These are phyloP conservation scores for Xylaria acuta DNA, from an alignment of 495 filamentous ascomycete genomes.

Conservation along the genomic window DNA sequence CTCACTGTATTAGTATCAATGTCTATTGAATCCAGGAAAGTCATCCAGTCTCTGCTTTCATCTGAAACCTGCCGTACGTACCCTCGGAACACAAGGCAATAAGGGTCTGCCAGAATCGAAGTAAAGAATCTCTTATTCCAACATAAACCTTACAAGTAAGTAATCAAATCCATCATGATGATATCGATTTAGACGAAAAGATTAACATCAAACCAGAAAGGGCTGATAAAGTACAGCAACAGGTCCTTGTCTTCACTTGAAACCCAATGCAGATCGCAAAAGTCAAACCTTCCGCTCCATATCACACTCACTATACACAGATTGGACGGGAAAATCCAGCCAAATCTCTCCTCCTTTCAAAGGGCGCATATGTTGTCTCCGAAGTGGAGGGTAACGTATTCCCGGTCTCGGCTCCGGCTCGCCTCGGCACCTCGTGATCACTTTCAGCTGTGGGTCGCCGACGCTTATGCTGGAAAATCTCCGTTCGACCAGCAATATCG, in stretches of 20 bases:
- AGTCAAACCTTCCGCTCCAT: not conserved
- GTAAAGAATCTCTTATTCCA: not conserved
- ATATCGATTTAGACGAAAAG: not conserved
- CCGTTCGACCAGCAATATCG: not conserved
- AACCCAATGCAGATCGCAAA: not conserved
- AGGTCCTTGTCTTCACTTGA: not conserved
- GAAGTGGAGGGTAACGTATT: not conserved
- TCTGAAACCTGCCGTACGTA: not conserved
- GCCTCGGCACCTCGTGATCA: conserved; percentile 2
- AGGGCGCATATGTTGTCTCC: not conserved
- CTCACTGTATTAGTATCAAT: not conserved
- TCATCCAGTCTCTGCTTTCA: not conserved
- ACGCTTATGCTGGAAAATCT: not conserved
- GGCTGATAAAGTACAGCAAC: not conserved
- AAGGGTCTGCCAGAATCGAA: not conserved
- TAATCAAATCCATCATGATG: not conserved
- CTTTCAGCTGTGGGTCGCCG: conserved; percentile 7
- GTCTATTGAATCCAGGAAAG: not conserved
- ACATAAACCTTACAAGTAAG: not conserved
- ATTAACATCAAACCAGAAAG: not conserved
- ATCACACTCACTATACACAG: not conserved
- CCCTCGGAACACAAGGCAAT: too few species aligned
- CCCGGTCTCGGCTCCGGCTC: conserved; percentile 5
- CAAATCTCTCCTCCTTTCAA: not conserved
- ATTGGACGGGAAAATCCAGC: not conserved